Evolutionary conservation across 2,329 filamentous ascomycete species (phyloP).

Genomic region (Macrophomina pseudophaseolina): DNA sequence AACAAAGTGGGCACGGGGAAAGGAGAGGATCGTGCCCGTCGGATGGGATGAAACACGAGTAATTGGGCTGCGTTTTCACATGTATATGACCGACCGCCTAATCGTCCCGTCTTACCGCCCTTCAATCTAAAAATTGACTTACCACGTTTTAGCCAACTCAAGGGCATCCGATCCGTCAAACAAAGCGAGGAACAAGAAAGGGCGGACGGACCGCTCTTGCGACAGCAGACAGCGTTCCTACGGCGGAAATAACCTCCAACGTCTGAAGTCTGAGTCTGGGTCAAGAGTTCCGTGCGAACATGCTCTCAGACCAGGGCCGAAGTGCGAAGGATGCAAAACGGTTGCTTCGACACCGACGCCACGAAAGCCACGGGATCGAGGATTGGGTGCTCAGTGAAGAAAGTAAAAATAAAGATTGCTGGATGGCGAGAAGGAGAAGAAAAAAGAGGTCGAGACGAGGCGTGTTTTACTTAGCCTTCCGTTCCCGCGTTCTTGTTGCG

Average conservation of each 20-base stretch:
- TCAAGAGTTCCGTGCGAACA: neutral
- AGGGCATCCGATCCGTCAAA: neutral
- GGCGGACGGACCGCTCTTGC: neutral
- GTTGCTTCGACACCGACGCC: neutral
- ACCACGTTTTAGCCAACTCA: neutral
- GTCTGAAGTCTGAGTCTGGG: slow-evolving; percentile 24
- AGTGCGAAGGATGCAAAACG: neutral
- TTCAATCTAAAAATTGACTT: slow-evolving; percentile 14
- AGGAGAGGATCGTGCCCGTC: neutral
- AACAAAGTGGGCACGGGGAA: neutral
- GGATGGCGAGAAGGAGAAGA: neutral
- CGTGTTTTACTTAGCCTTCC: neutral
- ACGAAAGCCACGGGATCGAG: neutral
- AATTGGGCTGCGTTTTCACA: neutral
- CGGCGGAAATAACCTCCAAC: slow-evolving; percentile 15
- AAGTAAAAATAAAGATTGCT: neutral
- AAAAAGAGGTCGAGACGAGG: neutral
- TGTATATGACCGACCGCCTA: neutral
- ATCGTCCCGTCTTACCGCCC: neutral
- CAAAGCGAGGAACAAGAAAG: neutral
- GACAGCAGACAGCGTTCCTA: neutral
- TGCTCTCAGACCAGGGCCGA: neutral
- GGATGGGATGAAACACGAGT: slow-evolving; percentile 3
- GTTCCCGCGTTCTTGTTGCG: too few relatives aligned
- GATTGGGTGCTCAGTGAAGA: neutral